Evolutionary conservation across 1,284 basidiomycete genomes (phyloP).

Genomic region (Naganishia albida): DNA sequence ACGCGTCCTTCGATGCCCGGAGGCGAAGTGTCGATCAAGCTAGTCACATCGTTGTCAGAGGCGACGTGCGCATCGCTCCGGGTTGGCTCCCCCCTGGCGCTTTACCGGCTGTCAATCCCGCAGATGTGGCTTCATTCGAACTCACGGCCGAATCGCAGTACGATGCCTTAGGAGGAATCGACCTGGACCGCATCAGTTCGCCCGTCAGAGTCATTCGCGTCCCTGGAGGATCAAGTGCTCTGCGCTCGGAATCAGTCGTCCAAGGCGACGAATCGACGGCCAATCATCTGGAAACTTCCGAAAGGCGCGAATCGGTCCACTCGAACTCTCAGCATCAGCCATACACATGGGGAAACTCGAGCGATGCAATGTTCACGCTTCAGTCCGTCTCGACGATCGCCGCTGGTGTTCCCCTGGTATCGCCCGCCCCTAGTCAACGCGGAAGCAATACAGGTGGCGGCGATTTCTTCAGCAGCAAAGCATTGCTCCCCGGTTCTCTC

Average conservation of each 20-base stretch:
- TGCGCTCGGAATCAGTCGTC: neutral
- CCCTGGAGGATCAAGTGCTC: neutral
- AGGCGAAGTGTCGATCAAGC: slow-evolving; percentile 24
- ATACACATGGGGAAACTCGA: slow-evolving; percentile 9
- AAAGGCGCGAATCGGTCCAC: neutral
- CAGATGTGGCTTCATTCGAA: slow-evolving; percentile 10
- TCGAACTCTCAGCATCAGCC: neutral
- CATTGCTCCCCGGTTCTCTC: slow-evolving; percentile 9
- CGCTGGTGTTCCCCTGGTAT: slow-evolving; percentile 38
- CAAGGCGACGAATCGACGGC: neutral
- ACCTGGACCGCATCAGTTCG: slow-evolving; percentile 7
- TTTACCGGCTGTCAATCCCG: slow-evolving; percentile 28
- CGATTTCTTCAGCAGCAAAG: slow-evolving; percentile 34
- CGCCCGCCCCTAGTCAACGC: slow-evolving; percentile 31
- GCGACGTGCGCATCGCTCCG: neutral
- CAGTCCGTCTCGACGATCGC: slow-evolving; percentile 41
- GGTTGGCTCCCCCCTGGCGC: slow-evolving; percentile 30
- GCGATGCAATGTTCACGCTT: slow-evolving; percentile 41
- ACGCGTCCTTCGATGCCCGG: slow-evolving; percentile 3
- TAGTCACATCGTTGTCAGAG: neutral
- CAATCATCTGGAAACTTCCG: neutral
- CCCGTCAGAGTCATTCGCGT: slow-evolving; percentile 20
- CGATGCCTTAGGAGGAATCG: slow-evolving; percentile 20
- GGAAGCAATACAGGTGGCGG: neutral
- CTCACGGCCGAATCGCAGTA: slow-evolving; percentile 24